phyloP scores from a whole-genome alignment of 441 rosid species.

The Lepidium campestre region DNA sequence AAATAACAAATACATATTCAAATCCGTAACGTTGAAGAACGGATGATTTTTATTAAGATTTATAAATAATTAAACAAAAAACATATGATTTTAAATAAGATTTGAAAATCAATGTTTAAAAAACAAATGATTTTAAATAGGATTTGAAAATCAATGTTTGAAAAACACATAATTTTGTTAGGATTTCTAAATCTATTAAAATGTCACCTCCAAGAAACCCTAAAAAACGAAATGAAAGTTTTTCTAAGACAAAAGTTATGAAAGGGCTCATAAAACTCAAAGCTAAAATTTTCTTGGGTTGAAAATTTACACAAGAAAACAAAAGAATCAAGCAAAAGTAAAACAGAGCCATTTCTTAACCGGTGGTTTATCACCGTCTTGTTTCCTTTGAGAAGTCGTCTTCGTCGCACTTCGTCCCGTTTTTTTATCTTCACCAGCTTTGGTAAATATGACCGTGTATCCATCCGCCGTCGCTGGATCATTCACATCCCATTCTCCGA shows the following conservation, averaged over 20 bases:
- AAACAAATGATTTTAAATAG: too few relatives aligned
- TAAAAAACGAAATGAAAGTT: background rate
- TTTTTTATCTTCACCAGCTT: slow-evolving; percentile 49
- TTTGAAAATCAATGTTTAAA: too few relatives aligned
- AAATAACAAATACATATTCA: too few relatives aligned
- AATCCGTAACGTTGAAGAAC: too few relatives aligned
- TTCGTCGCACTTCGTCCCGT: slow-evolving; percentile 21
- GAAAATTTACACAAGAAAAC: background rate
- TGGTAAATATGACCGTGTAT: slow-evolving; percentile 44
- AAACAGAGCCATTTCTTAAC: slow-evolving; percentile 36
- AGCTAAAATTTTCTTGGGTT: background rate
- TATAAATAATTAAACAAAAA: too few relatives aligned
- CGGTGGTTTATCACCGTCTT: slow-evolving; percentile 20
- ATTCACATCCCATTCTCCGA: slow-evolving; percentile 60
- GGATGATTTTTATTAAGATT: too few relatives aligned
- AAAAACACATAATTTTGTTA: too few relatives aligned
- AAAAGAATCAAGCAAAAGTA: slow-evolving; percentile 7
- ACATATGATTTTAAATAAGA: too few relatives aligned
- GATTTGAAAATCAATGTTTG: too few relatives aligned
- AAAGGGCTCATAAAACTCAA: background rate
- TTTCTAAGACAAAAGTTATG: slow-evolving; percentile 2
- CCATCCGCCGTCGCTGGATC: slow-evolving; percentile 48
- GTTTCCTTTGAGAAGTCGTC: slow-evolving; percentile 19
- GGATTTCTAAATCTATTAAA: too few relatives aligned
- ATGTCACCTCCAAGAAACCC: too few relatives aligned